Percentiles rank a stretch among this genome's conserved stretches.
Conservation (phyloP, 2,329 filamentous ascomycete genomes). For the Teratosphaeria nubilosa region DNA sequence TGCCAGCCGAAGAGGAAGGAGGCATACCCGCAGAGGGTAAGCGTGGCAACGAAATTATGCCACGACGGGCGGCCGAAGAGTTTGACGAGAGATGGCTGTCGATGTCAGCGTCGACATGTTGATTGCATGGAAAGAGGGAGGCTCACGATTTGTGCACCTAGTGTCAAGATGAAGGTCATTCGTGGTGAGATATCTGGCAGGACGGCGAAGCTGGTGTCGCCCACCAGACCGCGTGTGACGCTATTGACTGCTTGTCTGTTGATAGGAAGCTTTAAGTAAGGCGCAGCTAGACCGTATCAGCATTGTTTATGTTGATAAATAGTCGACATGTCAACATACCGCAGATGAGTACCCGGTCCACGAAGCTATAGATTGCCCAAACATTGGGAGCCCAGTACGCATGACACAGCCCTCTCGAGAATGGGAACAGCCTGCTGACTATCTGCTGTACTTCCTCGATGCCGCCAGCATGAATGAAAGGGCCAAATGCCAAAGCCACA, state of each 20-base stretch:
- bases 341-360: slow-evolving; percentile 71
- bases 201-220: slow-evolving; percentile 87
- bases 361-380: slow-evolving; percentile 94
- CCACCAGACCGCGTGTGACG: slow-evolving; percentile 84
- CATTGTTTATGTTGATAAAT: slow-evolving; percentile 18
- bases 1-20: slow-evolving; percentile 98
- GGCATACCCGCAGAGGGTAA: slow-evolving; percentile 88
- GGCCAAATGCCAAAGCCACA: slow-evolving; percentile 75
- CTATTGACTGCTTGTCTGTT: slow-evolving; percentile 69
- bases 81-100: slow-evolving; percentile 61
- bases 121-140: not conserved
- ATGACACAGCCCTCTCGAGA: slow-evolving; percentile 86
- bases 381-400: slow-evolving; percentile 98
- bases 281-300: slow-evolving; percentile 54
- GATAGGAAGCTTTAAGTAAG: slow-evolving; percentile 64
- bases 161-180: slow-evolving; percentile 70
- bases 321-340: slow-evolving; percentile 44
- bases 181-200: slow-evolving; percentile 76
- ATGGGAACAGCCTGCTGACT: slow-evolving; percentile 77
- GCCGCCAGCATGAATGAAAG: slow-evolving; percentile 73
- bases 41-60: slow-evolving; percentile 79
- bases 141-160: slow-evolving; percentile 64
- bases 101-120: slow-evolving; percentile 4
- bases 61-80: slow-evolving; percentile 72
- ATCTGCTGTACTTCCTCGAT: slow-evolving; percentile 61